Base-by-base conservation (phyloP, 352 stramenopile species). In the Globisporangium nodosum region DNA sequence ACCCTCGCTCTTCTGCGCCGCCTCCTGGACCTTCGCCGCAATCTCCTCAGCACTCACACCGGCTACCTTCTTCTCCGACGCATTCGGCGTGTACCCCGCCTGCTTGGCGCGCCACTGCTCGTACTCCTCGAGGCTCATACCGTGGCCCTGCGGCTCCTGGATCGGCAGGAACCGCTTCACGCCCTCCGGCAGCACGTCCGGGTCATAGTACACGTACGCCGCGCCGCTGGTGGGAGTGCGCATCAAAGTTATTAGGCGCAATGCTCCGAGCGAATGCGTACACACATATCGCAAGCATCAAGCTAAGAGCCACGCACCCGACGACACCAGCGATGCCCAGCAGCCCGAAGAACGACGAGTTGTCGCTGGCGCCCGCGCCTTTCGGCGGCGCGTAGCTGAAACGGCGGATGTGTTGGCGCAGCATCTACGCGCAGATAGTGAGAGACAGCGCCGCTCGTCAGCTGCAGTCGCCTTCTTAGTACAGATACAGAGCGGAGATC, bases 61-160 rank as follows among this genome's bases (percentile, higher is more conserved):
- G 16, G 13, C 20, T 15, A 85, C 65, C 24, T 82, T 54, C 66
- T 78, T 78, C 40, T 73, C 78, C 47, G 68, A 66, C 18, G 56
- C 57, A 6, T 55, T 30, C 8, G 61, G 50, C 0, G 58, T 71
- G 47, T 78, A 87, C 5, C 74, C 76, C 0, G 69, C 68, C 60
- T 94, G 85, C 58, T 87, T 75, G 4, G 83, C 81, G 18, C 85
- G 85, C 85, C 85, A 94, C 51, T 87, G 68, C 49, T 94, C 85
- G 58, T 94, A 94, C 65, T 94, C 85, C 58, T 93, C 85, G 40
- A 90, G 71, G 60, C 78, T 93, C 85, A 94, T 94, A 57, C 78
- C 83, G 51, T 90, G 81, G 49, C 85, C 85, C 52, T 89, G 74
- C 0, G 78, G 78, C 48, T 91, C 83, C 56, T 94, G 78, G 60